phyloP scores from a whole-genome alignment of 768 basidiomycete species.

The Tricholoma hemisulphureum region DNA sequence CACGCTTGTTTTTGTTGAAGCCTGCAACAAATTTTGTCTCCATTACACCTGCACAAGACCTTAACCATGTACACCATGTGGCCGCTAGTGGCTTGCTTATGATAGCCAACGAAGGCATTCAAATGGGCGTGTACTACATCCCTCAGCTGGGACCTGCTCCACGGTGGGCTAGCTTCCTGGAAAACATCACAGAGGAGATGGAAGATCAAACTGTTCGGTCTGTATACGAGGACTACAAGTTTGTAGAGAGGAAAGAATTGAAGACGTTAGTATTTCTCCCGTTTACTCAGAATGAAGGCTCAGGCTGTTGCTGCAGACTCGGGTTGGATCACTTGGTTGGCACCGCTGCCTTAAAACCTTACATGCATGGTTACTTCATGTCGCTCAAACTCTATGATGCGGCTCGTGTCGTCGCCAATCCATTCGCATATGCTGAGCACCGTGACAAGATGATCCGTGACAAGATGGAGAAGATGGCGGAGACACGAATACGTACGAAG shows the following conservation, averaged over 20 bases:
- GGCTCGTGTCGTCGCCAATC: slow-evolving; percentile 93
- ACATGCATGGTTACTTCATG: slow-evolving; percentile 99
- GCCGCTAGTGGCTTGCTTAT: slow-evolving; percentile 87
- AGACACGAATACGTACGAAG: slow-evolving; percentile 84
- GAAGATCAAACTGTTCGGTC: slow-evolving; percentile 80
- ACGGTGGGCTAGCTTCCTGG: slow-evolving; percentile 95
- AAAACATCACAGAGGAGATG: slow-evolving; percentile 98
- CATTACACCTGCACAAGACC: slow-evolving; percentile 84
- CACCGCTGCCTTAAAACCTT: slow-evolving; percentile 93
- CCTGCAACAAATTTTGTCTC: slow-evolving; percentile 86
- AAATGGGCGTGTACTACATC: slow-evolving; percentile 92
- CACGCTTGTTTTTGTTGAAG: slow-evolving; percentile 39
- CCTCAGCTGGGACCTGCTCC: slow-evolving; percentile 97
- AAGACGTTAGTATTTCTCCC: slow-evolving; percentile 58
- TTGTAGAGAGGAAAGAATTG: slow-evolving; percentile 85
- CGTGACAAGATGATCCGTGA: slow-evolving; percentile 84
- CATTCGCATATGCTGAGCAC: slow-evolving; percentile 92
- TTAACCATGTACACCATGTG: slow-evolving; percentile 89
- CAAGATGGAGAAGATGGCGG: slow-evolving; percentile 91
- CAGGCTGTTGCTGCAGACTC: slow-evolving; percentile 49
- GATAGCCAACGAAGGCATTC: slow-evolving; percentile 95
- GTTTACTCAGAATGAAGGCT: slow-evolving; percentile 1
- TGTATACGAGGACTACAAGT: slow-evolving; percentile 97
- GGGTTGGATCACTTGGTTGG: slow-evolving; percentile 95
- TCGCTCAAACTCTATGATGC: slow-evolving; percentile 95